phyloP scores from a whole-genome alignment of 2,329 filamentous ascomycete genomes.

The Diaporthe sp. region DNA sequence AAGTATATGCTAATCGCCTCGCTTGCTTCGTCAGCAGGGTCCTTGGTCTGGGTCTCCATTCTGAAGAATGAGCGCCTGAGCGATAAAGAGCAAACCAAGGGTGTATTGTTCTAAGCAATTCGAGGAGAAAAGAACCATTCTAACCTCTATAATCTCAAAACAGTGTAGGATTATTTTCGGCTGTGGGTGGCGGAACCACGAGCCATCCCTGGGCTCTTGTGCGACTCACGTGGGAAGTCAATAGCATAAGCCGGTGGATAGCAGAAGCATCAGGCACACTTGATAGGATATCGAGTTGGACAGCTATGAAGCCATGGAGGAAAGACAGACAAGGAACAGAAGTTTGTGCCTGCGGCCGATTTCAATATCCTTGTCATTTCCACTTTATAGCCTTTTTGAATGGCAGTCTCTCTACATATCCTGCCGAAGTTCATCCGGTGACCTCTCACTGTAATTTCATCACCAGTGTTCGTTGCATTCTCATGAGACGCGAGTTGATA shows the following conservation, averaged over 20 bases:
- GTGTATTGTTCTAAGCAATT: not conserved
- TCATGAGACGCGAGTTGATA: not conserved
- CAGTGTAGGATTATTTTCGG: no score
- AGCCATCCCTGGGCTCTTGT: not conserved
- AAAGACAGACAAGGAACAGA: not conserved
- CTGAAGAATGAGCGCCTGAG: constrained; percentile 17
- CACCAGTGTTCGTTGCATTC: not conserved
- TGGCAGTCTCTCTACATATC: not conserved
- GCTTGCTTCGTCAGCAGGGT: constrained; percentile 2
- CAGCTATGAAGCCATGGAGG: not conserved
- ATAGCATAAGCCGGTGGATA: not conserved
- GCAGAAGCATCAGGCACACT: not conserved
- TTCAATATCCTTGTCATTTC: no score
- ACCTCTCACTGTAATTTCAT: not conserved
- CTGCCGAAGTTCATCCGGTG: not conserved
- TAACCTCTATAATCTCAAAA: no score
- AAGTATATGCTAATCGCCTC: constrained; percentile 24
- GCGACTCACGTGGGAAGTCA: not conserved
- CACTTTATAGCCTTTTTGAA: not conserved
- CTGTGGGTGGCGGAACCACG: no score
- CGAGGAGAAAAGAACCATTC: no score
- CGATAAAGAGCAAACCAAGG: constrained; percentile 21
- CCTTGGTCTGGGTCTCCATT: constrained; percentile 15
- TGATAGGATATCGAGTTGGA: not conserved
- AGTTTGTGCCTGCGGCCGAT: not conserved